Base-by-base conservation (phyloP, 2,329 filamentous ascomycete species). In the Chalara sp. region DNA sequence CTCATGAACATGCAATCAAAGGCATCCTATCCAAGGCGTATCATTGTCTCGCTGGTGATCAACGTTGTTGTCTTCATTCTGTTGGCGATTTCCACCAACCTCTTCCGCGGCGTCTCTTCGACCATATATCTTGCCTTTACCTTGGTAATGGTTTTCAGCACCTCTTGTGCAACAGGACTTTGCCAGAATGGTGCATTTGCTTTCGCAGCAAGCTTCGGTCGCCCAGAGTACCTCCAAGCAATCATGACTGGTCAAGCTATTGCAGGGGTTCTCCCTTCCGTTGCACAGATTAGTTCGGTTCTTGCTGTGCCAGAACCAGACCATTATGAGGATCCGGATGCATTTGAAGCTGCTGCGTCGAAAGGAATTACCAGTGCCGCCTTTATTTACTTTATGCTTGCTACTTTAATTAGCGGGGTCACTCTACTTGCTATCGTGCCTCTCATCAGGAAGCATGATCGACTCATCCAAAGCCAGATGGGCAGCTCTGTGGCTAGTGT, bases 181-280 rank as follows among this genome's bases (percentile, higher is more conserved):
- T 87, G 91, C 58, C 93, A 97, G 70, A 97, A 97, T 67, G 93
- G 93, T 13, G 82, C 93, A 8, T 96, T 96, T 66, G 89, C 93
- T 3, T 97, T 91, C 65, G 90, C 89, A 3, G 82, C 87, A 4
- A 85, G 88, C 48, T 97, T 96, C 63, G 89, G 85, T 35, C 76
- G 87, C 47, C 81, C 86, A 21, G 88, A 93, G 68, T 99, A 97
- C 68, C 96, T 89, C 50, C 92, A 97, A 69, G 92, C 86, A 29
- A 90, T 97, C 68, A 97, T 99, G 91, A 84, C 86, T 3, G 93
- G 93, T 1, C 93, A 99, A 68, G 92, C 85, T 32, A 76, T 99
- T 4, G 91, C 93, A 0, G 93, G 93, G 32, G 91, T 99, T 7
- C 73, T 97, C 4, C 93, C 93, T 0, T 85, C 88, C 45, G 76